Evolutionary conservation across 352 stramenopile genomes (phyloP).

Genomic region (Elongisporangium anandrum): DNA sequence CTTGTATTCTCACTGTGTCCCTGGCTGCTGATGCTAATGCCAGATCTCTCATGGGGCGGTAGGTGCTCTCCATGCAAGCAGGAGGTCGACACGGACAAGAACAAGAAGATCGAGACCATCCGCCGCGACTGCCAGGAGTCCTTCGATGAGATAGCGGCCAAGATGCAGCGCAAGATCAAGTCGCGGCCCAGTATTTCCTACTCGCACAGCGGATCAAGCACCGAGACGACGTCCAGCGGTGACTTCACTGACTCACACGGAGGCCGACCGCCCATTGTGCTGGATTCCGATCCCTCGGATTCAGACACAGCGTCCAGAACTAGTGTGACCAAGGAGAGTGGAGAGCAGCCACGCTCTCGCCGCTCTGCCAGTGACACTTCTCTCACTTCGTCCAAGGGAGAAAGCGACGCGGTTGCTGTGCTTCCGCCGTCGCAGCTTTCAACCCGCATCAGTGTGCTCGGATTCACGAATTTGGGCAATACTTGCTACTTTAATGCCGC

Average conservation of each 20-base stretch:
- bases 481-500: constrained; percentile 93
- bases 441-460: constrained; percentile 31
- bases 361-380: not conserved
- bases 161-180: constrained; percentile 37
- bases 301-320: not conserved
- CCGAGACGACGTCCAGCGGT: not conserved
- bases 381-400: not conserved
- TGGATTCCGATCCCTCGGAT: not conserved
- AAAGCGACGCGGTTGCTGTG: not conserved
- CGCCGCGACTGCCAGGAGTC: constrained; percentile 28
- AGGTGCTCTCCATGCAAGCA: constrained; percentile 41
- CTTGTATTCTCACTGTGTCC: not conserved
- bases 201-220: not conserved
- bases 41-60: not conserved
- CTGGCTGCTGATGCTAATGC: too few relatives aligned
- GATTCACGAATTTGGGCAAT: constrained; percentile 90
- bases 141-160: constrained; percentile 44
- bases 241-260: not conserved
- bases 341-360: not conserved
- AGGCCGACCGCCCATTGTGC: not conserved
- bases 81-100: constrained; percentile 27
- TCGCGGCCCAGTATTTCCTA: not conserved
- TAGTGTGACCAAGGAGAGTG: not conserved
- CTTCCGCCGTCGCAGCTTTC: not conserved
- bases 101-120: constrained; percentile 33